Percentiles rank a stretch among this genome's conserved stretches.
phyloP scores from a whole-genome alignment of 352 stramenopile species.

The Halophytophthora polymorphica region DNA sequence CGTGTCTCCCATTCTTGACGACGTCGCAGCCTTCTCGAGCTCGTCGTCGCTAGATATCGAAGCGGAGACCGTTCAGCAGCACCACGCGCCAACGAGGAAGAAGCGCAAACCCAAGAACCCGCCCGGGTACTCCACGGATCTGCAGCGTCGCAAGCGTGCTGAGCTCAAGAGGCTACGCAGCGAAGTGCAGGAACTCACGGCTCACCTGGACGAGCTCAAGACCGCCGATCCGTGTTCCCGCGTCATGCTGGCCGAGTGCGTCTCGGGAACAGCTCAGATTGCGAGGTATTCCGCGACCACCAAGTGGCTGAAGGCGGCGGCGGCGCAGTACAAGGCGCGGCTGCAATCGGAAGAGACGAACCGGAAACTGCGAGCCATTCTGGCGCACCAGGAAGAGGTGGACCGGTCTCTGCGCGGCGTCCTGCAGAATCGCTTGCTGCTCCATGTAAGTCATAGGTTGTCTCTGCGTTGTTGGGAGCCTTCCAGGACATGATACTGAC shows the following conservation, averaged over 20 bases:
- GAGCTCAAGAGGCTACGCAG: conserved; percentile 18
- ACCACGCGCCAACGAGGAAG: too few relatives aligned
- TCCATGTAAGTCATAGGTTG: neutral
- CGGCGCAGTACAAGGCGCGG: conserved; percentile 3
- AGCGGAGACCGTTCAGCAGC: too few relatives aligned
- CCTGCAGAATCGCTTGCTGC: conserved; percentile 12
- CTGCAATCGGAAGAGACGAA: conserved; percentile 18
- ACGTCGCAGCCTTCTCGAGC: too few relatives aligned
- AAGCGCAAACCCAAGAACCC: conserved; percentile 6
- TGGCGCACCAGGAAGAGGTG: conserved; percentile 12
- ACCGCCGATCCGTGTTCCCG: neutral
- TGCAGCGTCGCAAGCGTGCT: conserved; percentile 27
- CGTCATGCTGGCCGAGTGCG: neutral
- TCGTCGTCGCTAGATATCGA: too few relatives aligned
- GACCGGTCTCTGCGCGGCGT: conserved; percentile 5
- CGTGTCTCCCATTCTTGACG: too few relatives aligned
- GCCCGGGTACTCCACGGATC: conserved; percentile 16
- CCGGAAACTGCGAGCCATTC: conserved; percentile 13
- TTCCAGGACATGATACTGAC: neutral
- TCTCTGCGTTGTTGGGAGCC: neutral
- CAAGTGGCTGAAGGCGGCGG: conserved; percentile 8
- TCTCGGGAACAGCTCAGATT: neutral
- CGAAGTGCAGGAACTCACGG: conserved; percentile 5
- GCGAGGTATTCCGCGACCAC: neutral
- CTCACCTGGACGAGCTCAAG: conserved; percentile 6